These are phyloP conservation scores for Populus euphratica DNA, from an alignment of 345 rosid species.

Conservation along the genomic window DNA sequence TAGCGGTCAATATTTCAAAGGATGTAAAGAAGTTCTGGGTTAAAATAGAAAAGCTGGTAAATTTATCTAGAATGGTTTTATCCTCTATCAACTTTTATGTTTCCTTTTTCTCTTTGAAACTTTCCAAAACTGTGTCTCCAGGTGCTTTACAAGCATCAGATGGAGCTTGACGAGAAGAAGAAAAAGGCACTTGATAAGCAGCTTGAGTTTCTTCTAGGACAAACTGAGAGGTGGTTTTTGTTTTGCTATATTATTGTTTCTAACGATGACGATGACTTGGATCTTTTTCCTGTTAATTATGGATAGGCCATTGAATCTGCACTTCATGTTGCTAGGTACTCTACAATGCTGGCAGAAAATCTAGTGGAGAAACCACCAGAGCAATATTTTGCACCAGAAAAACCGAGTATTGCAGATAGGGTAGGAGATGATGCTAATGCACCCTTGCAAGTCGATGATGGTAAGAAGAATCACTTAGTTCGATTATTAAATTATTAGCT, in stretches of 20 bases:
- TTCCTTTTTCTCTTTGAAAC: constrained; percentile 20
- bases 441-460: constrained; percentile 34
- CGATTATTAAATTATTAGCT: background rate
- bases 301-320: constrained; percentile 8
- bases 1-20: constrained; percentile 85
- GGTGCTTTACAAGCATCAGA: constrained; percentile 98
- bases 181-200: constrained; percentile 96
- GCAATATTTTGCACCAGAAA: constrained; percentile 31
- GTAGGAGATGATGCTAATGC: constrained; percentile 28
- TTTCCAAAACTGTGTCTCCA: constrained; percentile 28
- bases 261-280: background rate
- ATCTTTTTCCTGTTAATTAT: background rate
- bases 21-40: constrained; percentile 97
- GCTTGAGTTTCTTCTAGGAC: constrained; percentile 94
- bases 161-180: constrained; percentile 91
- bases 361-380: constrained; percentile 57
- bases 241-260: background rate
- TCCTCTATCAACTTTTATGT: constrained; percentile 4
- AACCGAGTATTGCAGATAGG: constrained; percentile 26
- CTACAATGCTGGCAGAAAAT: constrained; percentile 99
- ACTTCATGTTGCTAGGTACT: constrained; percentile 57
- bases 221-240: constrained; percentile 83
- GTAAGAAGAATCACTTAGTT: constrained; percentile 37
- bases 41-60: constrained; percentile 97
- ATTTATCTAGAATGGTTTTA: constrained; percentile 24